These are phyloP conservation scores for Ceratocystis harringtonii DNA, from an alignment of 2,329 filamentous ascomycete genomes.

Conservation along the genomic window DNA sequence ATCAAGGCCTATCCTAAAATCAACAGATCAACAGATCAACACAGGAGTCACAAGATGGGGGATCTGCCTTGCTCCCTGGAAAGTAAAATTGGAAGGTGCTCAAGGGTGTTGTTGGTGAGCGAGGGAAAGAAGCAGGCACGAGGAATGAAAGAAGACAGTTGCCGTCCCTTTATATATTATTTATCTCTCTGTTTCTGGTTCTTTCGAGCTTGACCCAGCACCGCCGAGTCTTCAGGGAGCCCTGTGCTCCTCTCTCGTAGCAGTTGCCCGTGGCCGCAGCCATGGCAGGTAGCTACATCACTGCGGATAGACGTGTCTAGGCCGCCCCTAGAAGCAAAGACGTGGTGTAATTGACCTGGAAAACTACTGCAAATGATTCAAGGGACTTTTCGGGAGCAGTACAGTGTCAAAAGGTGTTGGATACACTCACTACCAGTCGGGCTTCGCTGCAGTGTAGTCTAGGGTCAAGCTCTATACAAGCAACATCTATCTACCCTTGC, in stretches of 20 bases:
- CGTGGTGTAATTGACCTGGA: not conserved
- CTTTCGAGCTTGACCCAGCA: not conserved
- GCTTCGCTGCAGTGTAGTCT: too few species aligned
- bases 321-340: not conserved
- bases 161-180: not conserved
- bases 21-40: not conserved
- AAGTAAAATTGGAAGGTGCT: not conserved
- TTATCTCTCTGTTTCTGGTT: not conserved
- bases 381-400: not conserved
- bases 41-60: not conserved
- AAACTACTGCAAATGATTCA: not conserved
- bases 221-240: not conserved
- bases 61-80: constrained; percentile 3
- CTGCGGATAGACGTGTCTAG: not conserved
- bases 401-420: too few species aligned
- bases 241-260: not conserved
- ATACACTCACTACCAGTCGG: too few species aligned
- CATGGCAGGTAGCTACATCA: not conserved
- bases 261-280: not conserved
- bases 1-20: too few species aligned
- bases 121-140: not conserved
- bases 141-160: not conserved
- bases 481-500: too few species aligned
- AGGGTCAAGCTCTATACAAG: too few species aligned
- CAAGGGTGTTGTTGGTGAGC: not conserved